phyloP scores from a whole-genome alignment of 805 yeast genomes.

The Candida saitoana region DNA sequence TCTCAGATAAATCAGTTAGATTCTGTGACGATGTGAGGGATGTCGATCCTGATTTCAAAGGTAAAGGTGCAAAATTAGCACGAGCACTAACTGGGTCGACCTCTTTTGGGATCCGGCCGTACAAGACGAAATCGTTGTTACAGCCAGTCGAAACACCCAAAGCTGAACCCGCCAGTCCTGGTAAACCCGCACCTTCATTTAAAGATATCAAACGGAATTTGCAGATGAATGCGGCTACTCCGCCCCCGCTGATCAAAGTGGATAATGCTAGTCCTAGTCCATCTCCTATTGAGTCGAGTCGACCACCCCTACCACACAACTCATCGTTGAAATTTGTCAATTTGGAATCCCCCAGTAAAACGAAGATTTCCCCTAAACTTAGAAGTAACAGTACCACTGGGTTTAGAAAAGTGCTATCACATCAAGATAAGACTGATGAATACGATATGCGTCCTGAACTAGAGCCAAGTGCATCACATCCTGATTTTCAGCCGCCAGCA shows the following conservation, averaged over 20 bases:
- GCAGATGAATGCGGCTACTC: conserved; percentile 14
- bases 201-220: conserved; percentile 31
- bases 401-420: conserved; percentile 34
- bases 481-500: conserved; percentile 20
- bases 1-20: conserved; percentile 31
- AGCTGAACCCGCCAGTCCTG: conserved; percentile 4
- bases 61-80: conserved; percentile 41
- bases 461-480: conserved; percentile 38
- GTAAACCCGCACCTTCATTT: conserved; percentile 15
- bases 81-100: conserved; percentile 40
- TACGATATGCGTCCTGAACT: conserved; percentile 18
- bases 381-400: conserved; percentile 11
- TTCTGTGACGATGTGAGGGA: conserved; percentile 34
- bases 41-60: conserved; percentile 36
- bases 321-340: conserved; percentile 29
- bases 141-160: conserved; percentile 24
- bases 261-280: conserved; percentile 2
- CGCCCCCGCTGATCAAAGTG: conserved; percentile 4
- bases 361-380: conserved; percentile 10
- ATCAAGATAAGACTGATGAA: conserved; percentile 24
- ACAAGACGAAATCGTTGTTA: conserved; percentile 39
- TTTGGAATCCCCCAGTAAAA: conserved; percentile 14
- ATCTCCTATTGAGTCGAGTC: conserved; percentile 8
- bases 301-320: conserved; percentile 16
- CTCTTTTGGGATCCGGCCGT: conserved; percentile 35